A percentile compares a stretch with the other conserved stretches of the same genome.
These are phyloP conservation scores for Arachnomyces sp. DNA, from an alignment of 2,329 filamentous ascomycete genomes.

Conservation along the genomic window DNA sequence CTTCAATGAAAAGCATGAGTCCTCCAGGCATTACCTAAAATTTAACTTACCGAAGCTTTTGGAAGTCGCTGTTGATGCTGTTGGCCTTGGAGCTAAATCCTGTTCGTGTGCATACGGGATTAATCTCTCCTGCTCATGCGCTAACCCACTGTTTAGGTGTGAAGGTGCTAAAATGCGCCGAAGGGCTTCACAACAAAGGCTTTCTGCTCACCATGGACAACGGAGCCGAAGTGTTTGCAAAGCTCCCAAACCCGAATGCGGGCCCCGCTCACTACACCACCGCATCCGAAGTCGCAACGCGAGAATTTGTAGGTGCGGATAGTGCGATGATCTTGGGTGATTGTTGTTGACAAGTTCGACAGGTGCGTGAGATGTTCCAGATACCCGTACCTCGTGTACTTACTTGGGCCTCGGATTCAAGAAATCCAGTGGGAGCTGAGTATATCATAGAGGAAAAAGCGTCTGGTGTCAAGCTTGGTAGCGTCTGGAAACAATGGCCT, in stretches of 20 bases:
- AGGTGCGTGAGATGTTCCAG: background rate
- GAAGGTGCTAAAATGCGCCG: conserved; percentile 22
- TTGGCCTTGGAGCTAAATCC: conserved; percentile 17
- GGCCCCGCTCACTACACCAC: conserved; percentile 14
- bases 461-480: background rate
- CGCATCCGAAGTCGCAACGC: conserved; percentile 21
- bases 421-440: background rate
- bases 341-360: too few species aligned
- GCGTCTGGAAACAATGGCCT: conserved; percentile 14
- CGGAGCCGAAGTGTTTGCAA: conserved; percentile 20
- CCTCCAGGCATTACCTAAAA: conserved; percentile 20
- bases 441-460: conserved; percentile 1
- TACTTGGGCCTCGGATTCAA: background rate
- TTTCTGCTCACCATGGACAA: conserved; percentile 28
- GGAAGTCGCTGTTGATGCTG: conserved; percentile 17
- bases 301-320: conserved; percentile 19
- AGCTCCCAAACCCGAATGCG: conserved; percentile 23
- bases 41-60: conserved; percentile 22
- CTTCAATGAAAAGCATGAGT: conserved; percentile 22
- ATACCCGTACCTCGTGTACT: conserved; percentile 1
- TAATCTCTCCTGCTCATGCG: conserved; percentile 99
- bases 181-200: conserved; percentile 28
- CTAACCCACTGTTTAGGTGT: conserved; percentile 65
- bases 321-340: too few species aligned
- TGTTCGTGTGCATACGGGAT: too few species aligned